phyloP scores from a whole-genome alignment of 2,329 filamentous ascomycete species.

The Aspergillus novofumigatus region DNA sequence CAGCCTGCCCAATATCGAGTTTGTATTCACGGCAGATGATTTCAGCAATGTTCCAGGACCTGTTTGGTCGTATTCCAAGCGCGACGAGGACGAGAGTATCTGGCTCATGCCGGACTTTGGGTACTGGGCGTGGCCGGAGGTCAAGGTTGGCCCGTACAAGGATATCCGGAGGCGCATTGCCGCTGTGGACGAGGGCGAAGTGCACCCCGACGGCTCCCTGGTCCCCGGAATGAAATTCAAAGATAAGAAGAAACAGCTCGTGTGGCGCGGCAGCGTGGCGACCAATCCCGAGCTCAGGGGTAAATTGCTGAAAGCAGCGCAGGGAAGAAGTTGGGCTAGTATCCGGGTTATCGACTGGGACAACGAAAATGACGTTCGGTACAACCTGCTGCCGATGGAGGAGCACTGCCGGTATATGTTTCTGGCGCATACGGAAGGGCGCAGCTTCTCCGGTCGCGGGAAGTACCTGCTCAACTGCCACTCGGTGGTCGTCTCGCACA shows the following conservation, averaged over 20 bases:
- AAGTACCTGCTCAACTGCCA: slow-evolving; percentile 53
- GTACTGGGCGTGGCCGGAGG: slow-evolving; percentile 52
- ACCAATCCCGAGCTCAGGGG: slow-evolving; percentile 37
- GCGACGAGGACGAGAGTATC: slow-evolving; percentile 33
- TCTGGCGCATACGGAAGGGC: slow-evolving; percentile 51
- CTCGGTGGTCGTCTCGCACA: slow-evolving; percentile 48
- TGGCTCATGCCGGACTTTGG: slow-evolving; percentile 55
- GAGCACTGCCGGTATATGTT: slow-evolving; percentile 55
- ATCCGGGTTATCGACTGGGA: slow-evolving; percentile 42
- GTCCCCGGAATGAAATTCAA: slow-evolving; percentile 20
- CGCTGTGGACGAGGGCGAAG: slow-evolving; percentile 31
- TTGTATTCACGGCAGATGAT: slow-evolving; percentile 47
- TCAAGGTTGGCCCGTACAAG: slow-evolving; percentile 42
- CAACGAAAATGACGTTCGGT: slow-evolving; percentile 33
- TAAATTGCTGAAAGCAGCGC: slow-evolving; percentile 35
- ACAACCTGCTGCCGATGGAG: slow-evolving; percentile 46
- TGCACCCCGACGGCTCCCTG: slow-evolving; percentile 15
- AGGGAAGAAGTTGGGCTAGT: slow-evolving; percentile 45
- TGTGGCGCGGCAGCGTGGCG: slow-evolving; percentile 46
- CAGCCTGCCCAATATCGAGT: slow-evolving; percentile 47
- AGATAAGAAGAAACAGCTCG: slow-evolving; percentile 43
- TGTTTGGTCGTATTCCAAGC: slow-evolving; percentile 44
- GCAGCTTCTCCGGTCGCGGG: slow-evolving; percentile 51
- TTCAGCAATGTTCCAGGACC: slow-evolving; percentile 30
- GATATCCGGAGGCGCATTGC: slow-evolving; percentile 39